phyloP scores from a whole-genome alignment of 306 rosid species.

The Begonia fuchsioides region DNA sequence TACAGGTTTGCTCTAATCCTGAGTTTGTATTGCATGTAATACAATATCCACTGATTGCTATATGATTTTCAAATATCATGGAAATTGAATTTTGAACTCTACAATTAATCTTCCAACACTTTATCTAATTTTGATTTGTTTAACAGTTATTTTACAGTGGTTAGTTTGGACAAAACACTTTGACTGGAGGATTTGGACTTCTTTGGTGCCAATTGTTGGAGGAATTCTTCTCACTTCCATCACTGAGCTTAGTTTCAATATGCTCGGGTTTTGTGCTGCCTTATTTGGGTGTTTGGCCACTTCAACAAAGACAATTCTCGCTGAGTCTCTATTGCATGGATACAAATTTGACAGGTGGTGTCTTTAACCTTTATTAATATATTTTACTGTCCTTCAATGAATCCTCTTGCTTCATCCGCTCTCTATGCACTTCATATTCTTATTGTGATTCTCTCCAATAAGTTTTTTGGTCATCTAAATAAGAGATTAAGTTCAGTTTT shows the following conservation, averaged over 20 bases:
- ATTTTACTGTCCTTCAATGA: neutral
- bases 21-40: no score
- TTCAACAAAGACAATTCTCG: slow-evolving; percentile 93
- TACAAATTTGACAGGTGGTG: slow-evolving; percentile 84
- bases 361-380: neutral
- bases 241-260: slow-evolving; percentile 90
- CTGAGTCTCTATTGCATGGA: slow-evolving; percentile 84
- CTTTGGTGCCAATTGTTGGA: slow-evolving; percentile 94
- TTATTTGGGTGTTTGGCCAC: slow-evolving; percentile 95
- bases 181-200: slow-evolving; percentile 89
- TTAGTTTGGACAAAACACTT: slow-evolving; percentile 87
- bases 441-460: no score
- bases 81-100: no score
- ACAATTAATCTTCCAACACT: neutral
- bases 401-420: neutral
- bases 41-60: no score
- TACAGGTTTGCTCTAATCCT: slow-evolving; percentile 36
- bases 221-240: slow-evolving; percentile 95
- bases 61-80: no score
- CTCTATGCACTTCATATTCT: no score
- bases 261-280: slow-evolving; percentile 94
- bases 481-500: no score
- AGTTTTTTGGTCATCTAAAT: no score
- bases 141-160: slow-evolving; percentile 83
- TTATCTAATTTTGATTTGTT: slow-evolving; percentile 6